These are phyloP conservation scores for Monilinia fructigena DNA, from an alignment of 2,329 filamentous ascomycete genomes.

Conservation along the genomic window DNA sequence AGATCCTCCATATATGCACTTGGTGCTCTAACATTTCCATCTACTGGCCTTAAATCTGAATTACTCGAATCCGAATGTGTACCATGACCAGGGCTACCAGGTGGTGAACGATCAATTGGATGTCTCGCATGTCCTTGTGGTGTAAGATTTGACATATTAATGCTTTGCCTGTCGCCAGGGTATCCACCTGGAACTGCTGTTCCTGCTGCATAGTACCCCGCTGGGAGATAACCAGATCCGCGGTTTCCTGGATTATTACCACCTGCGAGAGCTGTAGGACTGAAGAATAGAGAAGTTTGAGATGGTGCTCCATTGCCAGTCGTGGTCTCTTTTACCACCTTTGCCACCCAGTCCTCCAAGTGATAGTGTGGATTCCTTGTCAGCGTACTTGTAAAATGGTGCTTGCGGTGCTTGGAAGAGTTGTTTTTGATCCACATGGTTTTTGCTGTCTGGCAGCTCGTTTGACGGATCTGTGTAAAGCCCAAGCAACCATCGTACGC, in stretches of 20 bases:
- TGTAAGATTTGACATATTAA: constrained; percentile 58
- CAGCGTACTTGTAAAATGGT: constrained; percentile 60
- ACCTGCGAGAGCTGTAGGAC: constrained; percentile 73
- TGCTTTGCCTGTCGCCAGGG: constrained; percentile 45
- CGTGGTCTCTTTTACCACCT: constrained; percentile 42
- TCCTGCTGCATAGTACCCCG: constrained; percentile 84
- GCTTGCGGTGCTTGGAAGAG: constrained; percentile 55
- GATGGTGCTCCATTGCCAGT: constrained; percentile 37
- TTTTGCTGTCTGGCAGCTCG: constrained; percentile 76
- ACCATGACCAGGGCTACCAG: constrained; percentile 56
- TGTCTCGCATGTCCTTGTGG: constrained; percentile 49
- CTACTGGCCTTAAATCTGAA: constrained; percentile 61
- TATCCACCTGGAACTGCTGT: constrained; percentile 37
- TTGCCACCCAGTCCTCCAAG: constrained; percentile 32
- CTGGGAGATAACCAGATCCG: constrained; percentile 78
- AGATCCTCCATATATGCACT: constrained; percentile 90
- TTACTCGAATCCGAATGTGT: constrained; percentile 54
- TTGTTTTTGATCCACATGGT: constrained; percentile 67
- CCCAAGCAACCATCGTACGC: constrained; percentile 84
- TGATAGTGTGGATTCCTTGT: constrained; percentile 46
- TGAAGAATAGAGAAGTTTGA: constrained; percentile 72
- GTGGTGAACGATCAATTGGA: constrained; percentile 49
- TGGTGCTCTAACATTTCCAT: constrained; percentile 66
- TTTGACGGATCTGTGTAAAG: constrained; percentile 87
- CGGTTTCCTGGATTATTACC: constrained; percentile 57